These are phyloP conservation scores for Persicaria tinctoria DNA, from an alignment of 148 eudicot genomes.

Conservation along the genomic window DNA sequence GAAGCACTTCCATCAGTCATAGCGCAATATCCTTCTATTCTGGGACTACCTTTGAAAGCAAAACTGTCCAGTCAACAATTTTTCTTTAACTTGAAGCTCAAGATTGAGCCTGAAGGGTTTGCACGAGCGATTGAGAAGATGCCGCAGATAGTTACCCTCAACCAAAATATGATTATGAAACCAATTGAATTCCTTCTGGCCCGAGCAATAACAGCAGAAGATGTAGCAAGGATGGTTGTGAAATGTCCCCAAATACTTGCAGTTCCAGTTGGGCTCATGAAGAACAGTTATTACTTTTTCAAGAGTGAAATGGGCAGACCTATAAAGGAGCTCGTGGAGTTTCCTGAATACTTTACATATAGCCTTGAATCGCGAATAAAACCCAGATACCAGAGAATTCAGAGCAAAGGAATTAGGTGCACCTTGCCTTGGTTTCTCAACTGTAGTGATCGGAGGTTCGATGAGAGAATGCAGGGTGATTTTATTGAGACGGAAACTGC, in stretches of 20 bases:
- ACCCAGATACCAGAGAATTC: constrained; percentile 64
- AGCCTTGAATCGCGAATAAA: constrained; percentile 88
- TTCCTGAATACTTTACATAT: constrained; percentile 90
- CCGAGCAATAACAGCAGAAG: constrained; percentile 40
- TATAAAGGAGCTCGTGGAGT: constrained; percentile 74
- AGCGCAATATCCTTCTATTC: constrained; percentile 79
- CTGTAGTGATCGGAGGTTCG: constrained; percentile 88
- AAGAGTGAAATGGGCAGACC: constrained; percentile 93
- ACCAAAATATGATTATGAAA: constrained; percentile 76
- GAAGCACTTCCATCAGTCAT: constrained; percentile 58
- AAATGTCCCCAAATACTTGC: constrained; percentile 84
- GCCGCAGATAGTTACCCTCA: constrained; percentile 90
- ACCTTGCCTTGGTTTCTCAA: constrained; percentile 81
- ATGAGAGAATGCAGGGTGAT: constrained; percentile 64
- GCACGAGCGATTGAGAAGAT: constrained; percentile 66
- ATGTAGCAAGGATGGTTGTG: constrained; percentile 76
- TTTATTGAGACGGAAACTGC: constrained; percentile 49
- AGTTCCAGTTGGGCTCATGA: constrained; percentile 62
- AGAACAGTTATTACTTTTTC: constrained; percentile 86
- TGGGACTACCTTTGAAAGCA: constrained; percentile 88
- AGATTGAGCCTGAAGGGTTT: constrained; percentile 89
- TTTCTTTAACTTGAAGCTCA: constrained; percentile 79
- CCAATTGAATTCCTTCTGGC: constrained; percentile 66
- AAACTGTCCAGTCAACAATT: constrained; percentile 80
- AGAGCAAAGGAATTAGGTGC: constrained; percentile 61